Conservation (phyloP, 208 protist species). For the Spongospora subterranea region DNA sequence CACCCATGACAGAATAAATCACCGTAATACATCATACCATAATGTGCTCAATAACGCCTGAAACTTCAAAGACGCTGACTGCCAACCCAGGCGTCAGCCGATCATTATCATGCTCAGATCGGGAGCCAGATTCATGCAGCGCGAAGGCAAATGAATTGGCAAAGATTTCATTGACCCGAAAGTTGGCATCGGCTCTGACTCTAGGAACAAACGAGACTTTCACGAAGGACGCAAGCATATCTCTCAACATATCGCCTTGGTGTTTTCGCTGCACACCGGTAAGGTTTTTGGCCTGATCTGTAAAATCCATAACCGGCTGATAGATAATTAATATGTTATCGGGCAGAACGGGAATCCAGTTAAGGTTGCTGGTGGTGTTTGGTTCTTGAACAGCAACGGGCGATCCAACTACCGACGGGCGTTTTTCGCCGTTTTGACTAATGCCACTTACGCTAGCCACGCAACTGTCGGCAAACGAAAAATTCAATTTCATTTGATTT, state of each 20-base stretch:
- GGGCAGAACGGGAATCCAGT: background rate
- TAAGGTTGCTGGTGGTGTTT: background rate
- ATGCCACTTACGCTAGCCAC: slow-evolving; percentile 1
- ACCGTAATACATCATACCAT: background rate
- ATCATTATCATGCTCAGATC: background rate
- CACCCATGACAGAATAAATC: background rate
- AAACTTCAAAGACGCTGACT: slow-evolving; percentile 6
- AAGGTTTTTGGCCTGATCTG: background rate
- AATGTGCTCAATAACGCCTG: slow-evolving; percentile 1
- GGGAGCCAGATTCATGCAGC: background rate
- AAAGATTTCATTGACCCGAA: background rate
- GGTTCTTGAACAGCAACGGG: background rate
- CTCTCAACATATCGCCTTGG: slow-evolving; percentile 16
- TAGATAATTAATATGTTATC: slow-evolving; percentile 36
- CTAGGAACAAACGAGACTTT: slow-evolving; percentile 20
- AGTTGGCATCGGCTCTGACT: slow-evolving; percentile 17
- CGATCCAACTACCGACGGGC: background rate
- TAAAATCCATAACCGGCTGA: slow-evolving; percentile 19
- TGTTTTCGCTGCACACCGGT: background rate
- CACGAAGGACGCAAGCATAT: background rate
- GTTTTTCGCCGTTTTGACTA: background rate
- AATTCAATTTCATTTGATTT: background rate
- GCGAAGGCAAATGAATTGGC: background rate
- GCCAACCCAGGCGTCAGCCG: background rate
- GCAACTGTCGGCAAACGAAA: slow-evolving; percentile 48